These are phyloP conservation scores for Pelagophyceae sp. DNA, from an alignment of 352 stramenopile genomes.

Conservation along the genomic window DNA sequence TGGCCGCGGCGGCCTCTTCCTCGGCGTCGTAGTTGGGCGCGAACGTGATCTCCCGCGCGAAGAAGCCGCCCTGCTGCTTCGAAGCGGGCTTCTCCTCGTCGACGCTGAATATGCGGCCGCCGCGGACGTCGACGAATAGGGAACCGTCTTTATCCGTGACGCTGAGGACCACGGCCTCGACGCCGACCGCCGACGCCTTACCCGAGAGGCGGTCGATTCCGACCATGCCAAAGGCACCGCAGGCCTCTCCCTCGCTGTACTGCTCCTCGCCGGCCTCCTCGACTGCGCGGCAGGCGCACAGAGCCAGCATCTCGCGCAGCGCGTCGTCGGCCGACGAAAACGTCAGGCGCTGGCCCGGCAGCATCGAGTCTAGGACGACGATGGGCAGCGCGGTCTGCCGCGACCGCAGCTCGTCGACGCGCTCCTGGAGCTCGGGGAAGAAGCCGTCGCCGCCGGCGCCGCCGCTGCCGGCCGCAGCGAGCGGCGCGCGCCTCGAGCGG, in stretches of 20 bases:
- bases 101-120: background rate
- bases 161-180: background rate
- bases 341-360: slow-evolving; percentile 44
- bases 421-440: background rate
- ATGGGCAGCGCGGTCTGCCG: slow-evolving; percentile 29
- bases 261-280: background rate
- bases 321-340: slow-evolving; percentile 23
- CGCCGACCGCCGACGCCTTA: background rate
- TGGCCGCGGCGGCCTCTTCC: background rate
- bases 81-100: background rate
- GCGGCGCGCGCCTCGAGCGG: too few species aligned
- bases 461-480: too few species aligned
- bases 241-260: background rate
- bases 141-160: too few species aligned
- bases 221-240: background rate
- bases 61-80: background rate
- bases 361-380: slow-evolving; percentile 48
- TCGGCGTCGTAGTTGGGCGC: background rate
- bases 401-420: background rate
- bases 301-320: background rate
- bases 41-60: background rate
- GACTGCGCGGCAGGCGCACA: background rate
- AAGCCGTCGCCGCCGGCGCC: too few species aligned
- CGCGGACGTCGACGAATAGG: background rate
- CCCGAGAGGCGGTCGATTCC: background rate